A percentile compares a stretch with the other conserved stretches of the same genome.
phyloP scores from a whole-genome alignment of 2,329 filamentous ascomycete genomes.

The Microsporum canis region DNA sequence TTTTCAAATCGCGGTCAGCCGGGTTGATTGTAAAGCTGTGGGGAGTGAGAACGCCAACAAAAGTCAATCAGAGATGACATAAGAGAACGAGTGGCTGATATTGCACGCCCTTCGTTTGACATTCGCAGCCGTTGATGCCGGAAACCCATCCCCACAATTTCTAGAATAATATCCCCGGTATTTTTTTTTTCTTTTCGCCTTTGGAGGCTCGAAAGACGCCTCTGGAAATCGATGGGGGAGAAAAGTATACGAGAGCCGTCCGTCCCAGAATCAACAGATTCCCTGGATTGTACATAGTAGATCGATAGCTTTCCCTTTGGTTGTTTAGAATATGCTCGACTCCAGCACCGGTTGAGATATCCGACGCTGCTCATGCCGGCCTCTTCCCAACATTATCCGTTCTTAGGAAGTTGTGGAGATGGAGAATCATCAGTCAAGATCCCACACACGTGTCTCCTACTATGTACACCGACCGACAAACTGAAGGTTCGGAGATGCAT shows the following conservation, averaged over 20 bases:
- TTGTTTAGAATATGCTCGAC: not conserved
- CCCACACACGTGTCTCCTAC: not conserved
- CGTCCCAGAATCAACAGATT: not conserved
- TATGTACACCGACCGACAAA: not conserved
- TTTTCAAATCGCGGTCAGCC: not conserved
- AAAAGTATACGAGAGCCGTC: not conserved
- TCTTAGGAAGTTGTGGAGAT: not conserved
- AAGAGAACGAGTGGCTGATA: slow-evolving; percentile 1
- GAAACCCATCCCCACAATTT: not conserved
- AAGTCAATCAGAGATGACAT: slow-evolving; percentile 3
- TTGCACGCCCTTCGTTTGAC: slow-evolving; percentile 7
- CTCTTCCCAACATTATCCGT: not conserved
- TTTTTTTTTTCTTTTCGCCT: not conserved
- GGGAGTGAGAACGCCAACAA: not conserved
- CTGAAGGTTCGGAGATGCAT: not conserved
- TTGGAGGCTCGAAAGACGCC: not conserved
- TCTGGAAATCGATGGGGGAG: not conserved
- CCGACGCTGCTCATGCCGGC: not conserved
- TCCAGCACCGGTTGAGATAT: not conserved
- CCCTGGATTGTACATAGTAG: not conserved
- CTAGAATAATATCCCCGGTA: slow-evolving; percentile 1
- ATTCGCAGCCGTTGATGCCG: slow-evolving; percentile 2
- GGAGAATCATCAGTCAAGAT: not conserved
- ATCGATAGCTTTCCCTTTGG: not conserved
- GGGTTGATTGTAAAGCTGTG: not conserved